Conservation (phyloP, 2,329 filamentous ascomycete species). For the Lasiodiplodia gonubiensis region DNA sequence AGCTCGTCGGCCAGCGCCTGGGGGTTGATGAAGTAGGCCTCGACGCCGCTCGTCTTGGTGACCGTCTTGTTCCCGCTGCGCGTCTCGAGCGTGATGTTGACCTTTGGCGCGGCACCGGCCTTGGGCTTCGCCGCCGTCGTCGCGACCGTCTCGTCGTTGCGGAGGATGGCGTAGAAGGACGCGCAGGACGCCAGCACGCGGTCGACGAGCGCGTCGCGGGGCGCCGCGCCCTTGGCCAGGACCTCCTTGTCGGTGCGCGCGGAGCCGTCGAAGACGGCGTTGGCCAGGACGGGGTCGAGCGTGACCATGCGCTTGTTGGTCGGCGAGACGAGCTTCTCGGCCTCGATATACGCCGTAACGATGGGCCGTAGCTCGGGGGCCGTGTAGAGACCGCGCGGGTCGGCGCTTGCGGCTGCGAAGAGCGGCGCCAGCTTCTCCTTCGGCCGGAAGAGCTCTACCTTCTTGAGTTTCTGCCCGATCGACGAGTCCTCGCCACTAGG, state of each 20-base stretch:
- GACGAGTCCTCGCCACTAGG: conserved; percentile 42
- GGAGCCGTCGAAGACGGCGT: conserved; percentile 58
- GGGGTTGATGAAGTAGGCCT: conserved; percentile 66
- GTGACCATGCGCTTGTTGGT: conserved; percentile 67
- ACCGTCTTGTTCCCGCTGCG: conserved; percentile 70
- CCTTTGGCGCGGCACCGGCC: conserved; percentile 64
- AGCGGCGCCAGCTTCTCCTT: conserved; percentile 63
- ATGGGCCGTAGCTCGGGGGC: conserved; percentile 63
- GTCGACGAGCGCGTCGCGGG: conserved; percentile 65
- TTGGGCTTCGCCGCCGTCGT: conserved; percentile 61
- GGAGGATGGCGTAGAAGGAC: conserved; percentile 64
- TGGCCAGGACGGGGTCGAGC: conserved; percentile 67
- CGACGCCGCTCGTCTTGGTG: conserved; percentile 66
- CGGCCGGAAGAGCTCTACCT: conserved; percentile 62
- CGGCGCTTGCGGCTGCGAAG: conserved; percentile 57
- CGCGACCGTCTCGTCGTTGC: conserved; percentile 49
- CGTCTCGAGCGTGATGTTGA: conserved; percentile 65
- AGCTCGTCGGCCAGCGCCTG: conserved; percentile 68
- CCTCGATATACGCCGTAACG: conserved; percentile 64
- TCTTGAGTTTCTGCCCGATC: conserved; percentile 55
- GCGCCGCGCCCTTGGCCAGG: conserved; percentile 62
- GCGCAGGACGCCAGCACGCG: conserved; percentile 62
- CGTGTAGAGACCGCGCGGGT: conserved; percentile 63
- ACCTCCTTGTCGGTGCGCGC: conserved; percentile 62
- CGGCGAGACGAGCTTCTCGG: conserved; percentile 60